phyloP scores from a whole-genome alignment of 1,284 basidiomycete species.

The Ceratorhiza oryzae-sativae region DNA sequence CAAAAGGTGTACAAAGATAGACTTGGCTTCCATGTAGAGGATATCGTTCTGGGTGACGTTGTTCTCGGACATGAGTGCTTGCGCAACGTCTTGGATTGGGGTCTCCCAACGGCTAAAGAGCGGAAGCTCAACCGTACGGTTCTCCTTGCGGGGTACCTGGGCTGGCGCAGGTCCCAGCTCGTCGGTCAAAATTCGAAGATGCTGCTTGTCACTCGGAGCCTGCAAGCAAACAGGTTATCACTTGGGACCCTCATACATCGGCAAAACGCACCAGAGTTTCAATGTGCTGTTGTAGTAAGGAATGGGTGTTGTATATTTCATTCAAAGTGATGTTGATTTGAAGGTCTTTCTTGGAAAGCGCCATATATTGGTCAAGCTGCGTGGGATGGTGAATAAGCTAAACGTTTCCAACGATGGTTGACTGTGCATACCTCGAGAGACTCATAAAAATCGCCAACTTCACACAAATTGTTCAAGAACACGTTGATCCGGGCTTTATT shows the following conservation, averaged over 20 bases:
- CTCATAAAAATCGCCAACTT: conserved; percentile 99
- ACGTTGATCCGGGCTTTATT: conserved; percentile 98
- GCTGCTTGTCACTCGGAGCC: conserved; percentile 98
- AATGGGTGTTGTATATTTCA: conserved; percentile 98
- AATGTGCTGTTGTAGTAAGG: conserved; percentile 92
- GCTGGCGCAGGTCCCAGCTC: conserved; percentile 92
- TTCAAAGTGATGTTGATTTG: conserved; percentile 99
- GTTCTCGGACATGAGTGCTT: conserved; percentile 89
- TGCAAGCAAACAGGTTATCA: conserved; percentile 49
- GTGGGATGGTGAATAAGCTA: conserved; percentile 23
- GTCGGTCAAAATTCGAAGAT: conserved; percentile 93
- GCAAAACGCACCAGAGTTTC: conserved; percentile 80
- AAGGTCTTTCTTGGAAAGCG: conserved; percentile 97
- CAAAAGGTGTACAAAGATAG: conserved; percentile 97
- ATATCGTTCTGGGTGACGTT: conserved; percentile 98
- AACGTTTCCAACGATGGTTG: background rate
- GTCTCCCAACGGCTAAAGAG: conserved; percentile 99
- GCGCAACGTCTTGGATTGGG: conserved; percentile 96
- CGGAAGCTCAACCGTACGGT: conserved; percentile 89
- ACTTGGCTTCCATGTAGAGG: conserved; percentile 99
- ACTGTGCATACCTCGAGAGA: conserved; percentile 81
- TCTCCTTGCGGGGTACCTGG: conserved; percentile 98
- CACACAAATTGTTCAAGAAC: conserved; percentile 95
- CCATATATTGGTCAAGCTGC: conserved; percentile 99
- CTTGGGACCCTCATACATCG: background rate